Conservation (phyloP, 2,329 filamentous ascomycete species). For the Cylindrodendrum hubeiense region DNA sequence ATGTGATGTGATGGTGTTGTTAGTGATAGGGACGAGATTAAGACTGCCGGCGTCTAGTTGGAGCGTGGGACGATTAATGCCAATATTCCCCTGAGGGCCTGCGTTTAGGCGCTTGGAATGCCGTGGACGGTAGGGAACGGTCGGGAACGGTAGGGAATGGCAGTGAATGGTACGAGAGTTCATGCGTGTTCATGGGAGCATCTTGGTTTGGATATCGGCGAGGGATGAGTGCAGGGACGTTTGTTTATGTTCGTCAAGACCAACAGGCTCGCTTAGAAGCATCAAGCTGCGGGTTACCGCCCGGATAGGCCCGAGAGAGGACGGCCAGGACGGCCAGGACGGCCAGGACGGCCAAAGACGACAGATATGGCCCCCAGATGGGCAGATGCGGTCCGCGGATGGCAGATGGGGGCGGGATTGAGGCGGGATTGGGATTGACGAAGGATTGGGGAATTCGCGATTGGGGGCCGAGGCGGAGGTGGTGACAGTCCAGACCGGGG, state of each 20-base stretch:
- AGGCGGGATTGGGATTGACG: no score
- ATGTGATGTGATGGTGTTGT: not conserved
- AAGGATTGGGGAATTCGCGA: not conserved
- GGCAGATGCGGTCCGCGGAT: not conserved
- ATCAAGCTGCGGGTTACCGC: not conserved
- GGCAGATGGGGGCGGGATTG: not conserved
- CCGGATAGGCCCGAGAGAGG: slow-evolving; percentile 1
- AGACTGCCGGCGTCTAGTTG: not conserved
- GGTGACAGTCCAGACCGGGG: not conserved
- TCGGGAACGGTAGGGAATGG: no score
- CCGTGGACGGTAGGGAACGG: not conserved
- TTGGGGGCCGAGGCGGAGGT: not conserved
- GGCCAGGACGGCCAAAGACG: not conserved
- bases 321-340: not conserved
- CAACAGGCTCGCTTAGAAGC: not conserved
- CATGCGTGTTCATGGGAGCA: not conserved
- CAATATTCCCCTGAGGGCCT: not conserved
- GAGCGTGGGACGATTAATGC: not conserved
- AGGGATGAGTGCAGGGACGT: no score
- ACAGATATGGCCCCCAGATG: not conserved
- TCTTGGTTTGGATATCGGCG: not conserved
- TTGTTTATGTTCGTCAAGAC: not conserved
- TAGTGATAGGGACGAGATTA: not conserved
- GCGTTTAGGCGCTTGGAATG: not conserved
- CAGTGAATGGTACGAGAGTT: not conserved